Evolutionary conservation across 345 rosid genomes (phyloP).

Genomic region (Linum usitatissimum): DNA sequence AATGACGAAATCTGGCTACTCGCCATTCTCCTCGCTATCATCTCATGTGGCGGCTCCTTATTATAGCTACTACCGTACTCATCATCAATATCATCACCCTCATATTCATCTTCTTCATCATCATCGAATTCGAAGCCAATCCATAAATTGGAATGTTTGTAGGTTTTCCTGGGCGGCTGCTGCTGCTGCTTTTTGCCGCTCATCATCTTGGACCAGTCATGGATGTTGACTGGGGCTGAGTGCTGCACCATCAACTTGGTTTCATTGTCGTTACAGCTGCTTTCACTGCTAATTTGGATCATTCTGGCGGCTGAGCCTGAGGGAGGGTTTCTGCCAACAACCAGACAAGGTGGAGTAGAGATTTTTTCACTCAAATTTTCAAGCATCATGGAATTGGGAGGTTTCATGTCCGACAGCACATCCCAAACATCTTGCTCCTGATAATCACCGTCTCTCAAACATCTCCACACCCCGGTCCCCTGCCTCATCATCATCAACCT

Average conservation of each 20-base stretch:
- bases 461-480: constrained; percentile 21
- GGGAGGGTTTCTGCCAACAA: constrained; percentile 20
- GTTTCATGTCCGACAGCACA: constrained; percentile 18
- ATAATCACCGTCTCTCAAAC: constrained; percentile 31
- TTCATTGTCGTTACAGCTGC: constrained; percentile 14
- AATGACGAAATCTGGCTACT: constrained; percentile 56
- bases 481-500: constrained; percentile 21
- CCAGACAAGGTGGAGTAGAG: constrained; percentile 11
- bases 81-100: constrained; percentile 10
- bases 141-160: constrained; percentile 15
- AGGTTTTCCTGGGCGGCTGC: constrained; percentile 19
- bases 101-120: neutral
- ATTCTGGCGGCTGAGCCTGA: constrained; percentile 32
- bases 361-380: constrained; percentile 11
- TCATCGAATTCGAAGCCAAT: neutral
- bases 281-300: constrained; percentile 29
- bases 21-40: constrained; percentile 46
- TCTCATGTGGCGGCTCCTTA: constrained; percentile 65
- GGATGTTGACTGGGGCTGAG: constrained; percentile 64
- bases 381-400: too few relatives aligned
- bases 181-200: constrained; percentile 13
- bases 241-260: constrained; percentile 26
- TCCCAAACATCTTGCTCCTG: constrained; percentile 39
- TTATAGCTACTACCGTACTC: constrained; percentile 22
- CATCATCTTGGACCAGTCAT: constrained; percentile 52